Conservation (phyloP, 139 green algal species). For the Chlorella sp. region DNA sequence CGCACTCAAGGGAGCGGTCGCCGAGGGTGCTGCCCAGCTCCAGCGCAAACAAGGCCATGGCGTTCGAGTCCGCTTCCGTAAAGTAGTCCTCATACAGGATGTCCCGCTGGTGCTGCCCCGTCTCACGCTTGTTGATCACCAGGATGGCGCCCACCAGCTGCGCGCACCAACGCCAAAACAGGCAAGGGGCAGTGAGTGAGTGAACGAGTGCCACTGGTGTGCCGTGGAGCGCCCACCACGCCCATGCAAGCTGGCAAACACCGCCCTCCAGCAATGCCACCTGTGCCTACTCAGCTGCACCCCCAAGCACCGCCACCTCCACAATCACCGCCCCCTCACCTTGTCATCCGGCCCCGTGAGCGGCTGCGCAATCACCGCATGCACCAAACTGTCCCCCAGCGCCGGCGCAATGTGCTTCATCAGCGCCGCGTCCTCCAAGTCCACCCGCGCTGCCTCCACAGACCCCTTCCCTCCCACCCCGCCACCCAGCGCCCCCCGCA, state of each 20-base stretch:
- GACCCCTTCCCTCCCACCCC: no score
- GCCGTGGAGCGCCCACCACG: no score
- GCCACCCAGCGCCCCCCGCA: no score
- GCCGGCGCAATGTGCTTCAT: not conserved
- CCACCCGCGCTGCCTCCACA: not conserved
- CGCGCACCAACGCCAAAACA: no score
- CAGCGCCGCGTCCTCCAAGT: not conserved
- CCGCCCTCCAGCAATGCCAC: no score
- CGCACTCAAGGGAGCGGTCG: slow-evolving; percentile 45
- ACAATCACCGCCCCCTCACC: no score
- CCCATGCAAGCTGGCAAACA: no score
- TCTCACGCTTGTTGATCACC: slow-evolving; percentile 35
- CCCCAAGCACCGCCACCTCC: no score
- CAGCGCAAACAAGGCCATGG: slow-evolving; percentile 49
- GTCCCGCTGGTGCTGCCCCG: slow-evolving; percentile 12
- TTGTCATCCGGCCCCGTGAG: slow-evolving; percentile 5
- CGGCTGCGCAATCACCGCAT: slow-evolving; percentile 4
- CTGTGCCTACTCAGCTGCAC: no score
- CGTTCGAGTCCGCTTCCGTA: slow-evolving; percentile 34
- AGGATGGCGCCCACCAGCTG: slow-evolving; percentile 33
- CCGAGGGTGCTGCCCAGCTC: slow-evolving; percentile 45
- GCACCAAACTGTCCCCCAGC: not conserved
- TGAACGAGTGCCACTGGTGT: no score
- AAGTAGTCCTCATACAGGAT: slow-evolving; percentile 43
- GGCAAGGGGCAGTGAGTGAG: no score